Base-by-base conservation (phyloP, 2,329 filamentous ascomycete species). In the Zalaria obscura region DNA sequence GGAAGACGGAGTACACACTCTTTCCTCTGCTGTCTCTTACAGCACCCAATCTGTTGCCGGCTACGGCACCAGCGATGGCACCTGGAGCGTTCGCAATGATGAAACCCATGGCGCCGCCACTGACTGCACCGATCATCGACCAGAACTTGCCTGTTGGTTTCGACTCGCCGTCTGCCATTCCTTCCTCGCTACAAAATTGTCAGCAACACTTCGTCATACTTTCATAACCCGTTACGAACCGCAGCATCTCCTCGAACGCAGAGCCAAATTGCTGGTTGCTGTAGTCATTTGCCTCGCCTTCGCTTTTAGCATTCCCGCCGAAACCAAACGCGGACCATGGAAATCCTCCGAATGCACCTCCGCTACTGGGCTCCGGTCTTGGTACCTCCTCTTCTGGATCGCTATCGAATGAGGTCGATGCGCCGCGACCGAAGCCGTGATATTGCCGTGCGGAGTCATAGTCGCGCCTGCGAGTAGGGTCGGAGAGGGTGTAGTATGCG, bases 41-140 rank as follows among this genome's bases (percentile, higher is more conserved):
- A 5, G 85, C 84, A 1, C 91, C 91, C n/a, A 96, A 64, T 40
- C 88, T 67, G 63, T 95, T 96, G 7, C 91, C 91, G 0, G 88
- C 89, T 2, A 95, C 88, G 2, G 85, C 86, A 3, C 91, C 91
- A 0, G 89, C 89, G 32, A 96, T 62, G 54, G 89, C 73, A 0
- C 91, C 91, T 0, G 89, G 84, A 38, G 95, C 76, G 58, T 96
- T 96, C 27, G 81, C 91, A 26, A 96, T 74, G 51, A 98, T 98
- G 61, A 96, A 96, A 0, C 91, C 91, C 59, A 98, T 73, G 3
- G 86, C 84, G 8, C 81, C 89, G 28, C 91, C 91, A 55, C 85
- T 91, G 34, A 89, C 61, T 1, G 86, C 87, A 3, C 91, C 91
- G 1, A 95, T 58, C 48, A 95, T 62, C 43, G 78, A 73, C 89